A percentile compares a stretch with the other conserved stretches of the same genome.
These are phyloP conservation scores for Annulohypoxylon maeteangense DNA, from an alignment of 495 filamentous ascomycete genomes.

Conservation along the genomic window DNA sequence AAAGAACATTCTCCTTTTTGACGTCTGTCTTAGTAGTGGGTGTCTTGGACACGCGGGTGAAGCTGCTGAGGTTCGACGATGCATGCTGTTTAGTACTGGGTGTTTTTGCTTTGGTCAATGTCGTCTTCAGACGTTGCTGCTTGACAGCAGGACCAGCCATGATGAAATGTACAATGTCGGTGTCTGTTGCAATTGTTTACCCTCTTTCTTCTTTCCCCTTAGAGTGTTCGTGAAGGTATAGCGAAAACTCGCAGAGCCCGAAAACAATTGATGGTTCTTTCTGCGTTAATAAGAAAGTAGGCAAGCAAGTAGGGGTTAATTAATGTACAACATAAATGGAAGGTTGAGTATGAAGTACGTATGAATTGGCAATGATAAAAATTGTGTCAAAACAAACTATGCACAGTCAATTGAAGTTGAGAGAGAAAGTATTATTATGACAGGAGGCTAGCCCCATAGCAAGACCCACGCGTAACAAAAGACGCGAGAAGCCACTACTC, in stretches of 20 bases:
- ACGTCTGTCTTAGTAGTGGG: slow-evolving; percentile 29
- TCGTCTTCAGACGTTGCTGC: slow-evolving; percentile 44
- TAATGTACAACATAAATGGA: slow-evolving; percentile 17
- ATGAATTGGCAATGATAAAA: slow-evolving; percentile 23
- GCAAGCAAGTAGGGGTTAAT: slow-evolving; percentile 1
- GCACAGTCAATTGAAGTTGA: slow-evolving; percentile 10
- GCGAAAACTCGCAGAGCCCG: background rate
- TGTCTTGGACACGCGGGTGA: slow-evolving; percentile 55
- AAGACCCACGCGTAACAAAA: slow-evolving; percentile 34
- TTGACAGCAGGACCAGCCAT: slow-evolving; percentile 37
- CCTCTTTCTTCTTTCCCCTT: background rate
- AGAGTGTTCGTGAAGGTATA: slow-evolving; percentile 4
- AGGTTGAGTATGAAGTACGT: slow-evolving; percentile 12
- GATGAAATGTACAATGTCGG: background rate
- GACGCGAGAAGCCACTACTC: slow-evolving; percentile 21
- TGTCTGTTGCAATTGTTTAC: background rate
- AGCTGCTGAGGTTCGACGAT: slow-evolving; percentile 50
- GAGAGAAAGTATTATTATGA: slow-evolving; percentile 4
- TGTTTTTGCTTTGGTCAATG: slow-evolving; percentile 26
- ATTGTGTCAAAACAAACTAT: slow-evolving; percentile 7
- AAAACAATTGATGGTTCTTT: slow-evolving; percentile 14
- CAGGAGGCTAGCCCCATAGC: slow-evolving; percentile 12
- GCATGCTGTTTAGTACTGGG: slow-evolving; percentile 27
- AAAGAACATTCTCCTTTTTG: slow-evolving; percentile 42
- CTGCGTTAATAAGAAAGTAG: background rate